phyloP scores from a whole-genome alignment of 106 monocot species.

The Alisma plantagoaquatica region DNA sequence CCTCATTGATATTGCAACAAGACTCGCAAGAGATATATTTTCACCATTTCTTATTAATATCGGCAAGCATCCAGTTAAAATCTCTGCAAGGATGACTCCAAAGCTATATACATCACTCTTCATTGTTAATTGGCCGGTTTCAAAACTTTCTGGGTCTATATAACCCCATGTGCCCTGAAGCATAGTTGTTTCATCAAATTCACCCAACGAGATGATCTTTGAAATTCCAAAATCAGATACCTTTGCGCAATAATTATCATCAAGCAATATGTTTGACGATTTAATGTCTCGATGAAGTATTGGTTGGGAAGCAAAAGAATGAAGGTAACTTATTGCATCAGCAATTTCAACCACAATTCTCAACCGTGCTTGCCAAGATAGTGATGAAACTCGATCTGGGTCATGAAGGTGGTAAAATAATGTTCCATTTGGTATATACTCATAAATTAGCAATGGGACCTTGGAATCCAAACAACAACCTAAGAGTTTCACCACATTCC shows the following conservation, averaged over 20 bases:
- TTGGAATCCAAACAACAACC: conserved; percentile 10
- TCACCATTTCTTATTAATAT: too few relatives aligned
- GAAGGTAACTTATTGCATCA: conserved; percentile 32
- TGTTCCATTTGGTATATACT: conserved; percentile 10
- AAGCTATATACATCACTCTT: conserved; percentile 44
- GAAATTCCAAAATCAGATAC: conserved; percentile 36
- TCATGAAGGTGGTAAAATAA: conserved; percentile 6
- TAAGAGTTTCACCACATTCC: conserved; percentile 12
- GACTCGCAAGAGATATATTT: too few relatives aligned
- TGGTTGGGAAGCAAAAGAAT: conserved; percentile 14
- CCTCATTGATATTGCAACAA: too few relatives aligned
- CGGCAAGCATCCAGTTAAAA: conserved; percentile 29
- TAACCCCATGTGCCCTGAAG: conserved; percentile 29
- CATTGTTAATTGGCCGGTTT: conserved; percentile 16
- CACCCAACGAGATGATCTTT: conserved; percentile 7
- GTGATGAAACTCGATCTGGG: background rate
- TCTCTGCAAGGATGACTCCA: conserved; percentile 32
- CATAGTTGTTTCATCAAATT: conserved; percentile 11
- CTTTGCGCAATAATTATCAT: conserved; percentile 23
- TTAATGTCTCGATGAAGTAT: conserved; percentile 43
- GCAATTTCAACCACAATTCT: conserved; percentile 26
- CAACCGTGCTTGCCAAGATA: conserved; percentile 15
- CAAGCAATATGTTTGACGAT: conserved; percentile 32
- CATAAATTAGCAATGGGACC: conserved; percentile 12
- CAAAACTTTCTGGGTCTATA: conserved; percentile 32